Base-by-base conservation (phyloP, 306 rosid species). In the Spatholobus suberectus region DNA sequence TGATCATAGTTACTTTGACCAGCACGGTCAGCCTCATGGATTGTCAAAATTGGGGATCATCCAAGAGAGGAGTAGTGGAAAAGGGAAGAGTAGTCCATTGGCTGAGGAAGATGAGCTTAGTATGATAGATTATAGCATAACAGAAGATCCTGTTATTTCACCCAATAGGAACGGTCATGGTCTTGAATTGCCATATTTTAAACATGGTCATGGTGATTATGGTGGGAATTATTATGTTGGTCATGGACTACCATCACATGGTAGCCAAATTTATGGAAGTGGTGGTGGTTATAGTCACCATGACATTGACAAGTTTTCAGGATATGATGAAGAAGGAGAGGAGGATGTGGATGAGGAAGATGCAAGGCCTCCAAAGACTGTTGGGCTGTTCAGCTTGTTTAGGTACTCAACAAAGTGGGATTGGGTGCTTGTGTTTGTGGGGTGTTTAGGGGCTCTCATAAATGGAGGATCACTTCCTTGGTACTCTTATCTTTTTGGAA, bases 391-490 rank as follows among this genome's bases (percentile, higher is more conserved):
- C 0, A 83, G 93, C 79, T 85, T 95, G 93, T 95, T 95, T 74
- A 95, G 84, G 87, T 93, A 95, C 73, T 89, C 97, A 68, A 88
- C 93, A 26, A 93, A 87, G 85, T 86, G 84, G 95, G 98, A 95
- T 83, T 82, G 88, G 74, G 67, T 92, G 73, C 91, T 95, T n/a
- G 90, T 95, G 75, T 59, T 93, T 57, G 68, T 95, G 81, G 98
- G 98, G 0, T 91, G 98, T 80, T n/a, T 93, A 37, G 98, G 98
- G 61, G 97, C 98, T 41, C 87, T 93, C 59, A 87, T 95, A 40
- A 92, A 95, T 83, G 97, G 98, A 20, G 98, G 98, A 15, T 87
- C 98, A 75, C 98, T 93, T 80, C 98, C 98, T 74, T 90, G 83
- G 83, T 95, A 89, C 82, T 95, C 98, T 44, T 84, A 55, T 85